A percentile compares a stretch with the other conserved stretches of the same genome.
Evolutionary conservation across 192 early-diverging fungal species (phyloP).

Genomic region (Dissophora globulifera): DNA sequence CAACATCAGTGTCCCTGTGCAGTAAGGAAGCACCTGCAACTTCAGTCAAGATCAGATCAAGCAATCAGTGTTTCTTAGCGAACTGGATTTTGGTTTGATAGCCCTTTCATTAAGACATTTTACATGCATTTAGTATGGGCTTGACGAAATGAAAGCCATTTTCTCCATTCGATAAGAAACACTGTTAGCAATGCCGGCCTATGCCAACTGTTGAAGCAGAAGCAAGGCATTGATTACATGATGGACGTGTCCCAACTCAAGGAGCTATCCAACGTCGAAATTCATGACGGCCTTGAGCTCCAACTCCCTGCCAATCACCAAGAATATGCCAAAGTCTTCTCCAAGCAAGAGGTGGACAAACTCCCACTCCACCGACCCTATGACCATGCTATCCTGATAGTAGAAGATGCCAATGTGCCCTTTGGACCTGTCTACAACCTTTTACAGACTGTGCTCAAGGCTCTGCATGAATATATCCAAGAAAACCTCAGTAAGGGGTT

Average conservation of each 20-base stretch:
- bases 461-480: constrained; percentile 35
- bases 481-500: constrained; percentile 20
- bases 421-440: constrained; percentile 37
- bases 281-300: not conserved
- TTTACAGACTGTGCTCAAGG: constrained; percentile 27
- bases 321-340: constrained; percentile 1
- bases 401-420: not conserved
- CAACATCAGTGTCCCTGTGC: too few species aligned
- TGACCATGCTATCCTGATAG: constrained; percentile 18
- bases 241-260: constrained; percentile 16
- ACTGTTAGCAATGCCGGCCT: constrained; percentile 4
- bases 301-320: constrained; percentile 12
- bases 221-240: constrained; percentile 5
- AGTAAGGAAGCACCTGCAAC: too few species aligned
- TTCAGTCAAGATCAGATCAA: too few species aligned
- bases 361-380: constrained; percentile 9
- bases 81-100: too few species aligned
- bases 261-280: not conserved
- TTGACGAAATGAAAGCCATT: too few species aligned
- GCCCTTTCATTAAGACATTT: too few species aligned
- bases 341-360: constrained; percentile 1
- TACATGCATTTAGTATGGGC: too few species aligned
- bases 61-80: too few species aligned
- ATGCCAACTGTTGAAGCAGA: constrained; percentile 1
- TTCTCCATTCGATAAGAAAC: too few species aligned